phyloP scores from a whole-genome alignment of 768 basidiomycete genomes.

The Suillus brevipes region DNA sequence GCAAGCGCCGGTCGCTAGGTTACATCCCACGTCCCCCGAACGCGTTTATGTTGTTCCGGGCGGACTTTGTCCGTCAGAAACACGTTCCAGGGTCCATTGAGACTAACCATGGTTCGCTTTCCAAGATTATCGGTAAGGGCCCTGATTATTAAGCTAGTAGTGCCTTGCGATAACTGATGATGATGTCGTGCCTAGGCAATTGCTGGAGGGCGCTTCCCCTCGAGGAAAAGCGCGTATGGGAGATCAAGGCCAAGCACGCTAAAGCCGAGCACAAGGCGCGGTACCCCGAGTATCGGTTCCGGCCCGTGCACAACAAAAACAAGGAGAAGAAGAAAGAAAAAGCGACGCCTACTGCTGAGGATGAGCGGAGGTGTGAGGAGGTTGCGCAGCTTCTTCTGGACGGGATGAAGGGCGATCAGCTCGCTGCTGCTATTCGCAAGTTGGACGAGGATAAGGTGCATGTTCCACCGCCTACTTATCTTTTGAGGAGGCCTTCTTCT shows the following conservation, averaged over 20 bases:
- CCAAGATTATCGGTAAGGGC: constrained; percentile 44
- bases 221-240: constrained; percentile 73
- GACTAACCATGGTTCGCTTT: constrained; percentile 48
- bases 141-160: not conserved
- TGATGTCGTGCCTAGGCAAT: constrained; percentile 32
- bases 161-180: not conserved
- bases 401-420: constrained; percentile 70
- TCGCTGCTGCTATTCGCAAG: constrained; percentile 58
- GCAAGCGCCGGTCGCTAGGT: constrained; percentile 62
- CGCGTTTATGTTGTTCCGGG: constrained; percentile 39
- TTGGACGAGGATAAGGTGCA: constrained; percentile 40
- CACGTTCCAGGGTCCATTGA: constrained; percentile 53
- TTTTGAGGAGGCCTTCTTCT: constrained; percentile 58
- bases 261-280: constrained; percentile 69
- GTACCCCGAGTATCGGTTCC: constrained; percentile 65
- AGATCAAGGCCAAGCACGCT: constrained; percentile 67
- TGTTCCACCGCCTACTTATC: constrained; percentile 27
- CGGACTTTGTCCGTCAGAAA: constrained; percentile 41
- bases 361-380: constrained; percentile 43
- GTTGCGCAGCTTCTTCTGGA: constrained; percentile 64
- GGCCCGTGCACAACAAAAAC: constrained; percentile 46
- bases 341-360: constrained; percentile 17
- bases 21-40: constrained; percentile 31
- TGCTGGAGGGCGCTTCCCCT: constrained; percentile 70
- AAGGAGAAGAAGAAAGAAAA: constrained; percentile 44